phyloP scores from a whole-genome alignment of 2,329 filamentous ascomycete species.

The Colletotrichum sp. region DNA sequence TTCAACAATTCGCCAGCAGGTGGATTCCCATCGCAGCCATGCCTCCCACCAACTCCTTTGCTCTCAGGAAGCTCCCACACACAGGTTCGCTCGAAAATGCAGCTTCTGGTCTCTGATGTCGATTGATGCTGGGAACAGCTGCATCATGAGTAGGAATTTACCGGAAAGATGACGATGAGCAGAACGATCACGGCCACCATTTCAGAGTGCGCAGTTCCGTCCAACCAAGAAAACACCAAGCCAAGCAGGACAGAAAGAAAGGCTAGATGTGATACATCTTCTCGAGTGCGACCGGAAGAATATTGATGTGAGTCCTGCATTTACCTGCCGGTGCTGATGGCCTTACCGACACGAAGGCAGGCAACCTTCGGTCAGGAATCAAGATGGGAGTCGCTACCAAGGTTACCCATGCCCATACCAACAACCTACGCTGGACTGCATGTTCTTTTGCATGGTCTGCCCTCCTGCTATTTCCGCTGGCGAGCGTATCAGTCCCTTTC shows the following conservation, averaged over 20 bases:
- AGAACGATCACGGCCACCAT: accelerated
- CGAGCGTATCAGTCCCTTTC: conserved; percentile 50
- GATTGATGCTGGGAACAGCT: neutral
- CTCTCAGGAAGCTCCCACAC: neutral
- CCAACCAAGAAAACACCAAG: conserved; percentile 16
- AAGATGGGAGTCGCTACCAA: conserved; percentile 60
- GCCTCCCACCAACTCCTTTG: neutral
- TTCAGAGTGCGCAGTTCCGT: neutral
- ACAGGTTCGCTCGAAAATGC: neutral
- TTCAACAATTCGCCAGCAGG: neutral
- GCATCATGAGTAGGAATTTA: accelerated
- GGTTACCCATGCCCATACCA: conserved; percentile 53
- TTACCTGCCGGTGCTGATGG: neutral
- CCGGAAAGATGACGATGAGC: accelerated
- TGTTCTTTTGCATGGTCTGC: conserved; percentile 64
- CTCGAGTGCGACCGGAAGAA: conserved; percentile 33
- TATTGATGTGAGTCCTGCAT: conserved; percentile 30
- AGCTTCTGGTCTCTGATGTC: neutral
- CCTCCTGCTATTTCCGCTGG: conserved; percentile 62
- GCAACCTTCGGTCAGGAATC: conserved; percentile 68
- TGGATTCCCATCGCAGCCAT: neutral
- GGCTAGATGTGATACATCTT: neutral
- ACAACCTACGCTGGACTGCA: conserved; percentile 58
- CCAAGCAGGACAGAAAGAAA: conserved; percentile 18
- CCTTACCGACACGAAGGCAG: conserved; percentile 40